phyloP scores from a whole-genome alignment of 2,329 filamentous ascomycete genomes.

The Aspergillus sp. region DNA sequence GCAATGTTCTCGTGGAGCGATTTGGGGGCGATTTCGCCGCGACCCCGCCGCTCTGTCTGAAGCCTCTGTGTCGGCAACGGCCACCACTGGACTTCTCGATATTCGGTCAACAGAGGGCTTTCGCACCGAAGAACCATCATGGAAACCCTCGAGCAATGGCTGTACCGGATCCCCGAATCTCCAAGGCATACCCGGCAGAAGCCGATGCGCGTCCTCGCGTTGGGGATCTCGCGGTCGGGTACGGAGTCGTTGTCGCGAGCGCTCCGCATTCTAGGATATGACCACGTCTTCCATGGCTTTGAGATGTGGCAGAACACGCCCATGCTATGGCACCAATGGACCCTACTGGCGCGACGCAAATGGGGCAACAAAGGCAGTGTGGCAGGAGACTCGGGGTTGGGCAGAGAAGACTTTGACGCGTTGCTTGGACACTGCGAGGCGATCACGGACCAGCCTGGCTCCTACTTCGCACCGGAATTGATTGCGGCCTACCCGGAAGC shows the following conservation, averaged over 20 bases:
- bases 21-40: too few relatives aligned
- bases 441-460: slow-evolving; percentile 17
- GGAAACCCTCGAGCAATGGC: neutral
- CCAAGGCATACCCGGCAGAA: slow-evolving; percentile 6
- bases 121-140: neutral
- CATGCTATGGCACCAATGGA: slow-evolving; percentile 8
- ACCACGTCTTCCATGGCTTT: slow-evolving; percentile 24
- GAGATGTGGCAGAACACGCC: slow-evolving; percentile 8
- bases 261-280: slow-evolving; percentile 24
- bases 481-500: slow-evolving; percentile 23
- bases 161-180: neutral
- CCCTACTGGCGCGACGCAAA: slow-evolving; percentile 4
- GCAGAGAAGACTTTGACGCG: slow-evolving; percentile 9
- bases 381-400: neutral
- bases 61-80: neutral
- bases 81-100: neutral
- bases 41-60: too few relatives aligned
- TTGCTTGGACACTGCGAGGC: slow-evolving; percentile 14
- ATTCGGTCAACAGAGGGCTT: neutral
- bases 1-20: too few relatives aligned
- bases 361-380: neutral
- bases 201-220: slow-evolving; percentile 22
- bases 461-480: slow-evolving; percentile 19
- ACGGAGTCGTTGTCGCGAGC: slow-evolving; percentile 25
- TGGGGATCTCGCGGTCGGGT: slow-evolving; percentile 25